phyloP scores from a whole-genome alignment of 345 rosid species.

The Lepidium didymum region DNA sequence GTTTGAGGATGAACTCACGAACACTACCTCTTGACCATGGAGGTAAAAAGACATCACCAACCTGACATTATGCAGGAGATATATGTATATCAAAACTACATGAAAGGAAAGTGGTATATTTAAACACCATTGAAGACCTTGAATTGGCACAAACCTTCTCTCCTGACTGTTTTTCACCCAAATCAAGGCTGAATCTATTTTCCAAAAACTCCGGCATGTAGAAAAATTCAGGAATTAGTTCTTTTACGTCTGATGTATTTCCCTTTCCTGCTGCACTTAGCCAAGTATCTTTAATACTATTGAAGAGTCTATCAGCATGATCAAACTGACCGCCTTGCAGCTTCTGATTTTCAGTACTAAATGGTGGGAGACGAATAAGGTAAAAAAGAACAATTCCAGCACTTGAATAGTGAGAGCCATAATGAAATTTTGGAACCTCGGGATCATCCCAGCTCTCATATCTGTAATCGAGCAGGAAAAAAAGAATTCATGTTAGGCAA shows the following conservation, averaged over 20 bases:
- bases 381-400: slow-evolving; percentile 99
- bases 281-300: slow-evolving; percentile 93
- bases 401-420: slow-evolving; percentile 99
- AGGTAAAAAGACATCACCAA: slow-evolving; percentile 83
- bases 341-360: slow-evolving; percentile 96
- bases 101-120: slow-evolving; percentile 7
- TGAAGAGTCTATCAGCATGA: slow-evolving; percentile 99
- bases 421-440: slow-evolving; percentile 98
- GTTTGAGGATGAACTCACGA: slow-evolving; percentile 86
- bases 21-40: slow-evolving; percentile 97
- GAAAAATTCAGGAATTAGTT: slow-evolving; percentile 96
- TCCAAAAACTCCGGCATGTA: slow-evolving; percentile 96
- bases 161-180: slow-evolving; percentile 98
- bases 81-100: background rate
- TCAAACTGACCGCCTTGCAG: slow-evolving; percentile 99
- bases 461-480: slow-evolving; percentile 39
- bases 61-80: slow-evolving; percentile 39
- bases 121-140: slow-evolving; percentile 1
- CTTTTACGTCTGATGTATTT: slow-evolving; percentile 98
- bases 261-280: slow-evolving; percentile 97
- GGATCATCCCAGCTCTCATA: slow-evolving; percentile 99
- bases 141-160: slow-evolving; percentile 67
- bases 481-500: slow-evolving; percentile 3
- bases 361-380: slow-evolving; percentile 96
- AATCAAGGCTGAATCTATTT: slow-evolving; percentile 72